Evolutionary conservation across 768 basidiomycete species (phyloP).

Genomic region (Porphyrellus cyaneotinctus): DNA sequence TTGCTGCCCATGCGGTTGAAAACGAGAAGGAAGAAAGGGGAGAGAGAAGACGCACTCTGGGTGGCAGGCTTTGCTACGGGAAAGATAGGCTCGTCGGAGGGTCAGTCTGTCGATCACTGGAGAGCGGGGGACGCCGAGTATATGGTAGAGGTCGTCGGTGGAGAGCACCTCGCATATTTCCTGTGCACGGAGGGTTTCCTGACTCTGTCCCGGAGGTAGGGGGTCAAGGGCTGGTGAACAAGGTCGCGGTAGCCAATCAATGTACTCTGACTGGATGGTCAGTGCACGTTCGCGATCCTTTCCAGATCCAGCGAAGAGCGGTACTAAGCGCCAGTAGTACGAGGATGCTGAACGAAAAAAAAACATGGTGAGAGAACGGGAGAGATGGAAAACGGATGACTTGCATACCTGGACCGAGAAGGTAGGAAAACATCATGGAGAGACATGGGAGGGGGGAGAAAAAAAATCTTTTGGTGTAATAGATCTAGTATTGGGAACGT

Average conservation of each 20-base stretch:
- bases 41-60: slow-evolving; percentile 65
- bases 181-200: slow-evolving; percentile 9
- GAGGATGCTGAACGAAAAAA: slow-evolving; percentile 44
- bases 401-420: slow-evolving; percentile 28
- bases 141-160: slow-evolving; percentile 64
- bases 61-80: slow-evolving; percentile 72
- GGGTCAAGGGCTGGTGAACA: slow-evolving; percentile 11
- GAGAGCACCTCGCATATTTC: slow-evolving; percentile 47
- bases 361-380: background rate
- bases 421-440: slow-evolving; percentile 31
- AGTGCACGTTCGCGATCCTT: slow-evolving; percentile 42
- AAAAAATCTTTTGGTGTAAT: background rate
- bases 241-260: slow-evolving; percentile 27
- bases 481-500: slow-evolving; percentile 5
- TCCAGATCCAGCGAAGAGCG: slow-evolving; percentile 52
- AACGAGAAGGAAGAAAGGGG: background rate
- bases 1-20: slow-evolving; percentile 48
- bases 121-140: slow-evolving; percentile 60
- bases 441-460: slow-evolving; percentile 8
- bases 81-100: slow-evolving; percentile 72
- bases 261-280: slow-evolving; percentile 21
- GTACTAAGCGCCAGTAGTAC: slow-evolving; percentile 62
- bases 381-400: too few species aligned
- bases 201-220: slow-evolving; percentile 3
- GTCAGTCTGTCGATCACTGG: slow-evolving; percentile 53